These are phyloP conservation scores for Cladosporium austrohemisphaericum DNA, from an alignment of 2,329 filamentous ascomycete species.

Conservation along the genomic window DNA sequence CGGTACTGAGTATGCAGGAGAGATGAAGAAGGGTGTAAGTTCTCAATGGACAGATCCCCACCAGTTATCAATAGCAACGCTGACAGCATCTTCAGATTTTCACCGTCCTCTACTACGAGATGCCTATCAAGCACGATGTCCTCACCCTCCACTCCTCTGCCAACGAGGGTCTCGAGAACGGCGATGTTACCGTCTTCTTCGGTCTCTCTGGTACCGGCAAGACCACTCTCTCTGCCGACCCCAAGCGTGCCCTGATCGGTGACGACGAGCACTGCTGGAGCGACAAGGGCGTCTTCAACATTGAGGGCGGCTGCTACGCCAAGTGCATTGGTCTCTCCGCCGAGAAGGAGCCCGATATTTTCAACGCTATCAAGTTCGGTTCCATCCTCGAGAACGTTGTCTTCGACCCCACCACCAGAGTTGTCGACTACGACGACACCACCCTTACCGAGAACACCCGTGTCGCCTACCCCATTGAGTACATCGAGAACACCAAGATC, in stretches of 20 bases:
- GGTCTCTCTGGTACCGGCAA: constrained; percentile 97
- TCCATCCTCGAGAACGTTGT: constrained; percentile 98
- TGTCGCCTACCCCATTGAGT: constrained; percentile 98
- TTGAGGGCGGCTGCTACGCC: constrained; percentile 98
- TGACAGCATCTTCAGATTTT: constrained; percentile 61
- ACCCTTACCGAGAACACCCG: constrained; percentile 98
- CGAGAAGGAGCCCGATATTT: constrained; percentile 99
- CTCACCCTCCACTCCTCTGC: constrained; percentile 97
- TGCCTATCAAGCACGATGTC: constrained; percentile 99
- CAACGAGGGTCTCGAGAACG: constrained; percentile 84
- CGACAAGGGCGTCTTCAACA: constrained; percentile 96
- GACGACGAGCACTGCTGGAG: constrained; percentile 99
- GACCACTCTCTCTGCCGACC: constrained; percentile 95
- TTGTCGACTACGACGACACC: constrained; percentile 91
- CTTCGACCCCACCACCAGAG: constrained; percentile 83
- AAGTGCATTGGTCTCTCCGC: constrained; percentile 96
- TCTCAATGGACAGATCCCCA: no score
- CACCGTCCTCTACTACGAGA: constrained; percentile 99
- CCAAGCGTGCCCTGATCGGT: constrained; percentile 91
- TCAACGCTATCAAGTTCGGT: constrained; percentile 90
- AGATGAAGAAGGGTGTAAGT: constrained; percentile 29
- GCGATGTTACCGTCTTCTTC: constrained; percentile 98
- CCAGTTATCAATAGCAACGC: no score
- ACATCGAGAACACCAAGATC: constrained; percentile 98
- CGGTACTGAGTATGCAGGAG: constrained; percentile 93